Evolutionary conservation across 345 rosid species (phyloP).

Genomic region (Noccaea bulbosa): DNA sequence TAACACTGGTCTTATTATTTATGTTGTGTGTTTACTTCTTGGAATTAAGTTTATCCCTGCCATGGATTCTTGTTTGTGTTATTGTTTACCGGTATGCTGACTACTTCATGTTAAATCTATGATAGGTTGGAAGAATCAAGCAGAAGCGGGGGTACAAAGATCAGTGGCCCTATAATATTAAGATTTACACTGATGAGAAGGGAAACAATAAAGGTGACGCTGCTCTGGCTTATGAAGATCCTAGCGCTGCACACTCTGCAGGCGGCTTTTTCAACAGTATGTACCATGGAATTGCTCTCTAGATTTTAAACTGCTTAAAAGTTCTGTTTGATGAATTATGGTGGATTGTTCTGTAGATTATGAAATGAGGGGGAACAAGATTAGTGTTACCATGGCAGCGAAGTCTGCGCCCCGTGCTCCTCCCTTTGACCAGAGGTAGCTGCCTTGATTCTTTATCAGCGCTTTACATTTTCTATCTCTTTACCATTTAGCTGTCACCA

Average conservation of each 20-base stretch:
- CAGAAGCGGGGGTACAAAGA: slow-evolving; percentile 97
- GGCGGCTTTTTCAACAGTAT: slow-evolving; percentile 86
- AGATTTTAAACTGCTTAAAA: background rate
- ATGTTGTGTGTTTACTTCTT: slow-evolving; percentile 21
- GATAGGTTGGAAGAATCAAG: slow-evolving; percentile 91
- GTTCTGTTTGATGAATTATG: background rate
- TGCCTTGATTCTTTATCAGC: slow-evolving; percentile 18
- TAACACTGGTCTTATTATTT: slow-evolving; percentile 41
- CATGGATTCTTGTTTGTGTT: slow-evolving; percentile 22
- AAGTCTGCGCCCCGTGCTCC: slow-evolving; percentile 78
- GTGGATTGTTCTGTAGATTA: slow-evolving; percentile 58
- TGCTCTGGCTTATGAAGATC: slow-evolving; percentile 91
- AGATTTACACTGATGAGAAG: slow-evolving; percentile 88
- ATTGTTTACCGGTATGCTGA: slow-evolving; percentile 28
- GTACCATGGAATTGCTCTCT: slow-evolving; percentile 20
- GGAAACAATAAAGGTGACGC: slow-evolving; percentile 96
- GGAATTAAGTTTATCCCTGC: slow-evolving; percentile 1
- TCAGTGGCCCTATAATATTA: slow-evolving; percentile 98
- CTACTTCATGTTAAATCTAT: slow-evolving; percentile 14
- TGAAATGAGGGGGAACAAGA: slow-evolving; percentile 79
- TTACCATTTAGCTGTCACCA: slow-evolving; percentile 10
- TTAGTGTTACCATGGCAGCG: slow-evolving; percentile 90
- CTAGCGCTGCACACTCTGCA: slow-evolving; percentile 94
- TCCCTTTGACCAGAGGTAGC: slow-evolving; percentile 68
- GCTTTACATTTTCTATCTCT: background rate